phyloP scores from a whole-genome alignment of 2,329 filamentous ascomycete genomes.

The Fusarium miscanthi region DNA sequence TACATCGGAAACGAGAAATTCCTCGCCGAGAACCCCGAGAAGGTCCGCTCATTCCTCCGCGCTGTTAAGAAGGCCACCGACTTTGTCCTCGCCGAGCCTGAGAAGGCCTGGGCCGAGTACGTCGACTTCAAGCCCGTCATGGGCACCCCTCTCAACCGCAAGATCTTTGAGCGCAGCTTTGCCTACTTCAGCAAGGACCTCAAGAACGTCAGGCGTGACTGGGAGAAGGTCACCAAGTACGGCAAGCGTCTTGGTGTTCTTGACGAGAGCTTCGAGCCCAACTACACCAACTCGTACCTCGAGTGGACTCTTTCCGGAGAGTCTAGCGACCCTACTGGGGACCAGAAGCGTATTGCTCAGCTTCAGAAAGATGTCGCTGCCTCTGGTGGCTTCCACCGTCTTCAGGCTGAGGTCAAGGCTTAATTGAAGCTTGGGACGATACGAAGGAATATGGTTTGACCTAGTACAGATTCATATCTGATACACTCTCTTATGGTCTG shows the following conservation, averaged over 20 bases:
- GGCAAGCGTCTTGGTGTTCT: conserved; percentile 79
- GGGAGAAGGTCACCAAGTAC: conserved; percentile 81
- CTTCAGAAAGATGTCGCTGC: conserved; percentile 74
- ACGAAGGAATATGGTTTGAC: not conserved
- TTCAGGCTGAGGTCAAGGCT: conserved; percentile 46
- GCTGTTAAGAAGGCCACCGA: conserved; percentile 82
- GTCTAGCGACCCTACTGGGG: conserved; percentile 73
- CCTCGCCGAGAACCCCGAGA: conserved; percentile 72
- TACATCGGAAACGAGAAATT: conserved; percentile 84
- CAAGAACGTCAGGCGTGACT: conserved; percentile 80
- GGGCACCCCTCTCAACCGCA: conserved; percentile 74
- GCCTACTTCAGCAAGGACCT: conserved; percentile 80
- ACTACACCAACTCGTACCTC: conserved; percentile 80
- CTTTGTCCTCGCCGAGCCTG: conserved; percentile 73
- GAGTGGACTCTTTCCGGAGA: conserved; percentile 73
- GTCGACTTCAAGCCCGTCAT: conserved; percentile 78
- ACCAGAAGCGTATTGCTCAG: conserved; percentile 79
- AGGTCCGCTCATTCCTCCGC: conserved; percentile 74
- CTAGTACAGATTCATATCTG: conserved; percentile 10
- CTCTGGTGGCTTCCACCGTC: conserved; percentile 71
- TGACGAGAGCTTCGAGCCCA: conserved; percentile 70
- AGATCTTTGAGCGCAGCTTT: conserved; percentile 83
- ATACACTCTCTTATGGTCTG: conserved; percentile 26
- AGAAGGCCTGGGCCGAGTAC: conserved; percentile 74
- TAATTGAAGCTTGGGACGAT: not conserved